Evolutionary conservation across 225 moss, liverwort and hornwort species (phyloP).

Genomic region (Marchantia paleacea): DNA sequence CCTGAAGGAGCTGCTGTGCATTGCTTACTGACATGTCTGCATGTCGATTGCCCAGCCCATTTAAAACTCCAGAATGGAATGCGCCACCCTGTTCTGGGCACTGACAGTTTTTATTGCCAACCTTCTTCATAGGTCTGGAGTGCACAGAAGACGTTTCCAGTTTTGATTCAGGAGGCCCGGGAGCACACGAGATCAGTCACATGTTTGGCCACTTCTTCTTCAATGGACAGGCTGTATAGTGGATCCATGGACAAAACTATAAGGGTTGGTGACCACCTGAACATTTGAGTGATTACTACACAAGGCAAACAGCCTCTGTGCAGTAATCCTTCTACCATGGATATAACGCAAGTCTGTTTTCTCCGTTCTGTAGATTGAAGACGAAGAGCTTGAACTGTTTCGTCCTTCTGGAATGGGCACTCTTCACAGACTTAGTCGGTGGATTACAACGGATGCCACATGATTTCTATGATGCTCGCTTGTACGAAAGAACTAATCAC

Average conservation of each 20-base stretch:
- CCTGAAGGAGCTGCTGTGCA: no score
- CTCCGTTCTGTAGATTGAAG: no score
- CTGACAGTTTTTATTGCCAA: background rate
- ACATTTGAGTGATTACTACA: background rate
- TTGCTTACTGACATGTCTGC: no score
- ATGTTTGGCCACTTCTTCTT: conserved; percentile 29
- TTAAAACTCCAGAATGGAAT: no score
- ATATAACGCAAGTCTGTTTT: background rate
- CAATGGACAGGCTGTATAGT: conserved; percentile 35
- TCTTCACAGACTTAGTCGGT: background rate
- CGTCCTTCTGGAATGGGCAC: background rate
- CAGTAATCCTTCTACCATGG: background rate
- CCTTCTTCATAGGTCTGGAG: conserved; percentile 35
- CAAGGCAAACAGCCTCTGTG: background rate
- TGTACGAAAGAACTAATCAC: background rate
- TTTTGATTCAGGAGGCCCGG: conserved; percentile 35
- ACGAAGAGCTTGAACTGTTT: background rate
- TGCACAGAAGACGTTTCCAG: conserved; percentile 25
- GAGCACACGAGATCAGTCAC: conserved; percentile 42
- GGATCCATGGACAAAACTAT: conserved; percentile 50
- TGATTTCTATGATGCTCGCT: background rate
- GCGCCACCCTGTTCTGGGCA: background rate
- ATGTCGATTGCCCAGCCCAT: no score
- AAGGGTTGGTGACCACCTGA: conserved; percentile 22
- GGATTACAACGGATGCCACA: background rate